Base-by-base conservation (phyloP, 192 early-diverging fungal genomes). In the Coemansia sp. region DNA sequence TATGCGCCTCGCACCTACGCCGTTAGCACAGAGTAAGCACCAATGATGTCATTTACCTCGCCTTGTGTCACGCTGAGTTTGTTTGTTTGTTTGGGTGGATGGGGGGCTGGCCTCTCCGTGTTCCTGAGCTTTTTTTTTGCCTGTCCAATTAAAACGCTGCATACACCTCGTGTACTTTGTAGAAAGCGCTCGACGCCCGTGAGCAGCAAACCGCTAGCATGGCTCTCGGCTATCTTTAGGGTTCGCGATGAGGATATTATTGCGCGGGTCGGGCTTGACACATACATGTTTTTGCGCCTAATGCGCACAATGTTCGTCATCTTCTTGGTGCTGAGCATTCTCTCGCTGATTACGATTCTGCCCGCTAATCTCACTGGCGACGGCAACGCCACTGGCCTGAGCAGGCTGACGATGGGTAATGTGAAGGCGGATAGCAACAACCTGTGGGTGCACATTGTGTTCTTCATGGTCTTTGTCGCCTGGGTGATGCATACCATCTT, bases 261-360 rank as follows among this genome's bases (percentile, higher is more conserved):
- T 28, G 60, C 66, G 11, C 84, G 80, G 2, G 85, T 86, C 12
- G 89, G 91, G 0, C 82, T 92, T 20, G 93, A 95, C 70, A 84
- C 89, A 10, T 96, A 88, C 75, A 91, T 93, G 85, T 86, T 90
- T 55, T 59, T 96, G 45, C 86, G 87, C 50, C 91, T 90, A 69
- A 85, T 92, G 55, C 85, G 88, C 31, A 83, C 89, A 56, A 84
- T 87, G 59, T 85, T 89, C 53, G 71, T 86, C 3, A 72, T 93
- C 8, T 96, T 96, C 73, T 55, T 65, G n/a, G 66, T 83, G 13
- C 85, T 90, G 69, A 77, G 84, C 1, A 20, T 92, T 1, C 59
- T 93, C 14, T 86, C 86, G 12, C 57, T 86, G 12, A 87, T 85
- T 2, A 85, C 92, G 13, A 81, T 96, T 34, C 72, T 94, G 14